Base-by-base conservation (phyloP, 2,329 filamentous ascomycete genomes). In the Monosporascus sp. region DNA sequence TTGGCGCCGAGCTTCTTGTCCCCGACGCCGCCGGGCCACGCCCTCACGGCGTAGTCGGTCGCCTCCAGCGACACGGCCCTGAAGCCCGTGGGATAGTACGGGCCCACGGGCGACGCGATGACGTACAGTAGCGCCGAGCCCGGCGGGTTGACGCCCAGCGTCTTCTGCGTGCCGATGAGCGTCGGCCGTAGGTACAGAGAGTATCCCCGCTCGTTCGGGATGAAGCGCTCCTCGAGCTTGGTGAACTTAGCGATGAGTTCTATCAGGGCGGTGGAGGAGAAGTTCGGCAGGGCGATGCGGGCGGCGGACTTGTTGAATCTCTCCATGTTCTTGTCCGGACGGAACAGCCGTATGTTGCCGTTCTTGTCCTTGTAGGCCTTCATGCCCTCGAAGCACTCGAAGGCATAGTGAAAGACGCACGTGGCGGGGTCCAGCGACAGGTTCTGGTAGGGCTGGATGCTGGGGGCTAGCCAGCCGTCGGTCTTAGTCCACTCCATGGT, bases 1-100 rank as follows among this genome's bases (percentile, higher is more conserved):
- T 99, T 99, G 67, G 93, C 94, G 57, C 94, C 94, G 37, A 99
- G 85, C 78, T 99, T 99, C 84, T 94, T 96, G 78, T 97, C 91
- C 64, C 94, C 94, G 35, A 97, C 93, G 69, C 94, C 94, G 56
- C 94, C 94, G 47, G 94, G 94, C 94, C 94, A 99, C 53, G 94
- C 94, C 61, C 94, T 91, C 57, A 97, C 91, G 52, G 93, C 93
- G 72, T 97, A 96, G 75, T 96, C 89, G 51, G 94, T 97, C 26
- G 94, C 94, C 77, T 97, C 94, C 51, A 99, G 82, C 1, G 89
- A 92, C 49, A 99, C 84, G 55, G 94, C 94, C 78, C 97, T 97
- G 85, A 99, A 97, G 56, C 94, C 94, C 2, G 93, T 97, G 2
- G 92, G 93, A 74, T 97, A 99, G 79, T 99, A 99, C 1, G 94